Conservation (phyloP, 2,329 filamentous ascomycete species). For the Exophiala sp. region DNA sequence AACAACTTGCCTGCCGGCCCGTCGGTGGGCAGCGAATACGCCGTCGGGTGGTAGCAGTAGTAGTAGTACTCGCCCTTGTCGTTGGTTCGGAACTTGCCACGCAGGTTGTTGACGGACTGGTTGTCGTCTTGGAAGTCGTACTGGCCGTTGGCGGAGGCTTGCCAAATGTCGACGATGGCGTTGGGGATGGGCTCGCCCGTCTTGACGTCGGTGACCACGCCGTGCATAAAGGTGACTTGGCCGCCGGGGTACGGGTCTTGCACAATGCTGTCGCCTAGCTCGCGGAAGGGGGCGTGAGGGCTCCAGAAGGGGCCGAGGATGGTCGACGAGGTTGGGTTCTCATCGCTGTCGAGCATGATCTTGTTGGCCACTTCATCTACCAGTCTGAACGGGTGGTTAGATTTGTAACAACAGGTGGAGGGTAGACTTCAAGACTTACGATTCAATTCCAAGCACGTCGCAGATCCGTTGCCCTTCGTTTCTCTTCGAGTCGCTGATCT, state of each 20-base stretch:
- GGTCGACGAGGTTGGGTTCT: neutral
- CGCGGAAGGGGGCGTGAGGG: conserved; percentile 65
- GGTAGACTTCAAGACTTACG: neutral
- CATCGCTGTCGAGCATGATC: neutral
- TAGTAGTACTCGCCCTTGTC: neutral
- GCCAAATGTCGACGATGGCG: neutral
- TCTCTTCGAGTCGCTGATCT: neutral
- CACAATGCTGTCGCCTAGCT: conserved; percentile 61
- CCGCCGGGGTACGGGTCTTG: conserved; percentile 53
- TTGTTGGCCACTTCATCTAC: neutral
- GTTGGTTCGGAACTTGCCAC: neutral
- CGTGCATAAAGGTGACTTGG: neutral
- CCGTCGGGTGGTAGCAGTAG: neutral
- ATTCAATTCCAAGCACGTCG: neutral
- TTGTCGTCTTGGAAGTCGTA: neutral
- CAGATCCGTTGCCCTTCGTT: neutral
- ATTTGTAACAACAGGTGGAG: too few species aligned
- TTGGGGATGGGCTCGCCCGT: neutral
- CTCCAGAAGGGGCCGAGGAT: conserved; percentile 77
- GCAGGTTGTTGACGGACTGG: neutral
- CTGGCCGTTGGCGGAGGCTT: neutral
- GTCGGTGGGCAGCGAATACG: neutral
- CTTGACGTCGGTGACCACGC: neutral
- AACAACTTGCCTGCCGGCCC: neutral
- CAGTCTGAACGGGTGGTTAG: neutral